phyloP scores from a whole-genome alignment of 805 yeast species.

The Wickerhamomyces canadensis region DNA sequence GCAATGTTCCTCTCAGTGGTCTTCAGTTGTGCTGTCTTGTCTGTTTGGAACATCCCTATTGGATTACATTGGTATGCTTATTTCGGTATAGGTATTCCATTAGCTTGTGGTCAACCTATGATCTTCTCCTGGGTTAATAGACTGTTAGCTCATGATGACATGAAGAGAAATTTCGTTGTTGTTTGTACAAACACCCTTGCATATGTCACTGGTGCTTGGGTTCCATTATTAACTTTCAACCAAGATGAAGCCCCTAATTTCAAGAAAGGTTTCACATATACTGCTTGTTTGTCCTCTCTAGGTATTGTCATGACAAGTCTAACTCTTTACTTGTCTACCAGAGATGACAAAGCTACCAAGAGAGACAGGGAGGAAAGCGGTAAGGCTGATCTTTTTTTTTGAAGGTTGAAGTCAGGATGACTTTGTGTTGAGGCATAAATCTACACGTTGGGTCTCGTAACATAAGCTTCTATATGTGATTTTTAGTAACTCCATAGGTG shows the following conservation, averaged over 20 bases:
- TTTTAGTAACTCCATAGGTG: no score
- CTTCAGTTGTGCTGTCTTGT: constrained; percentile 37
- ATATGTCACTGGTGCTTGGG: constrained; percentile 33
- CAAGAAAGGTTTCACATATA: constrained; percentile 31
- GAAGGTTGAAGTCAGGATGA: no score
- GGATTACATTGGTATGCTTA: constrained; percentile 46
- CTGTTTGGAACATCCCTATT: constrained; percentile 40
- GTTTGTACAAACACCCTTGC: constrained; percentile 34
- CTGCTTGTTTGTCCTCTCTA: constrained; percentile 26
- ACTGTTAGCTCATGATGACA: constrained; percentile 26
- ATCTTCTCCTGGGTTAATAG: constrained; percentile 50
- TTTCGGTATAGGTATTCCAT: constrained; percentile 40
- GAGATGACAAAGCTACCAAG: background rate
- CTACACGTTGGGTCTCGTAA: no score
- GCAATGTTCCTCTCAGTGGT: constrained; percentile 35
- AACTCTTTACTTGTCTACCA: background rate
- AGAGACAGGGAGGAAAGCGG: background rate
- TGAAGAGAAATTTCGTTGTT: constrained; percentile 27
- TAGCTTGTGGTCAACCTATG: constrained; percentile 47
- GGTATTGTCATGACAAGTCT: constrained; percentile 21
- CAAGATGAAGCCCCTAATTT: constrained; percentile 29
- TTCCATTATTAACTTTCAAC: constrained; percentile 34
- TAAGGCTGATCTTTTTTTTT: no score
- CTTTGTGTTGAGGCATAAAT: background rate
- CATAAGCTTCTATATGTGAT: no score